Evolutionary conservation across 192 early-diverging fungal species (phyloP), one percentile per base, ranked within the genome.

Genomic region (Kickxella alabastrina): DNA sequence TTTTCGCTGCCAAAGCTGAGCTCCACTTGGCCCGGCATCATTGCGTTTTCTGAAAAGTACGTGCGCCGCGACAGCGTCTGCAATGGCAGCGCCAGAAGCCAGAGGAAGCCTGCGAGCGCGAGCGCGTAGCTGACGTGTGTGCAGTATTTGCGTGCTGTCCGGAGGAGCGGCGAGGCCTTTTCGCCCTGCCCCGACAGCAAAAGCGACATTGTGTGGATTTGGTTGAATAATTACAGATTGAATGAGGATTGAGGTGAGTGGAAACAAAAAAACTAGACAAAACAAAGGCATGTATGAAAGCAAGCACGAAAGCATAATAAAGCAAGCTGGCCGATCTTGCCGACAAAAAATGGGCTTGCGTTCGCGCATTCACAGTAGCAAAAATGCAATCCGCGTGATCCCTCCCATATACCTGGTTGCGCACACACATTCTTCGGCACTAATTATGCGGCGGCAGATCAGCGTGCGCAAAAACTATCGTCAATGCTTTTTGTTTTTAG

Each of bases 1-100:
- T 48, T 22, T 17, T 43, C 14, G 14, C 45, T 18, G 36, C 68
- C 74, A 56, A 77, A 77, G 37, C 14, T 15, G 1, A 59, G 23
- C 2, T 71, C 37, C 60, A 83, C 88, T 59, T 84, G 82, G 32
- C 80, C 83, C 13, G 86, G 85, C 34, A 88, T 63, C 52, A 90
- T 77, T 5, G 88, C 88, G 50, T 88, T 90, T 59, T 90, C 88
- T 0, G 87, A 88, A 24, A 87, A 70, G 59, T 90, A 90, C 0
- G 82, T 84, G 23, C 54, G 28, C 44, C 83, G 83, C 41, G 78
- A 84, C 47, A 85, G 82, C n/a, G 48, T 59, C 40, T 80, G 73
- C 31, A 78, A 70, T 9, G 88, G 86, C 15, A 90, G 59, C 24
- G 79, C 57, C 18, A 88, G 63, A 8, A 88, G 60, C 86, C 86